phyloP scores from a whole-genome alignment of 768 basidiomycete species.

The Amylocystis lapponica region DNA sequence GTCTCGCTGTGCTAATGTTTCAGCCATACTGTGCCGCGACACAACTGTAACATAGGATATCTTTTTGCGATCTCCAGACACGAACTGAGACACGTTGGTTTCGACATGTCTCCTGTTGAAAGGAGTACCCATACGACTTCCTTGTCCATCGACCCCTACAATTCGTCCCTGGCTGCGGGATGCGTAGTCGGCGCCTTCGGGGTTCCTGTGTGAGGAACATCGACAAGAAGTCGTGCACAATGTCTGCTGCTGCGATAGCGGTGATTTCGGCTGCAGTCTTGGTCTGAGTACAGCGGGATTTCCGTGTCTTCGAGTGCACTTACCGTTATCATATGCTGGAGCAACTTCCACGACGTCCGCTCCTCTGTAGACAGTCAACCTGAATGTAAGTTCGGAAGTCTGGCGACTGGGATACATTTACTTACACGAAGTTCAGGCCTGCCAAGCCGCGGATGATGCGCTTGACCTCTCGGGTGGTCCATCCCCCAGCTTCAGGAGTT shows the following conservation, averaged over 20 bases:
- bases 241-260: constrained; percentile 59
- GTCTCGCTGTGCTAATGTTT: no score
- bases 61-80: no score
- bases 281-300: neutral
- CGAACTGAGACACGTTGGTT: no score
- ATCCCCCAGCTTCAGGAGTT: constrained; percentile 80
- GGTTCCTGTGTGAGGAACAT: constrained; percentile 46
- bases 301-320: constrained; percentile 10
- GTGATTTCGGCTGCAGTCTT: constrained; percentile 52
- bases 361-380: constrained; percentile 35
- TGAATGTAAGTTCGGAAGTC: neutral
- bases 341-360: constrained; percentile 72
- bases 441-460: constrained; percentile 74
- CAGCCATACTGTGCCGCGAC: no score
- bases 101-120: no score
- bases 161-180: constrained; percentile 13
- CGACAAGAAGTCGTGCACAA: constrained; percentile 65
- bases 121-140: no score
- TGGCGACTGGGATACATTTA: neutral
- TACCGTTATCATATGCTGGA: constrained; percentile 68
- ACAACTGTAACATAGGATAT: no score
- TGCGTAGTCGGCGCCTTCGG: constrained; percentile 21
- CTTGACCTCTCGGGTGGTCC: constrained; percentile 80
- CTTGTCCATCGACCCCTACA: constrained; percentile 6
- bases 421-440: constrained; percentile 77